Evolutionary conservation across 768 basidiomycete species (phyloP).

Genomic region (Russula sp.): DNA sequence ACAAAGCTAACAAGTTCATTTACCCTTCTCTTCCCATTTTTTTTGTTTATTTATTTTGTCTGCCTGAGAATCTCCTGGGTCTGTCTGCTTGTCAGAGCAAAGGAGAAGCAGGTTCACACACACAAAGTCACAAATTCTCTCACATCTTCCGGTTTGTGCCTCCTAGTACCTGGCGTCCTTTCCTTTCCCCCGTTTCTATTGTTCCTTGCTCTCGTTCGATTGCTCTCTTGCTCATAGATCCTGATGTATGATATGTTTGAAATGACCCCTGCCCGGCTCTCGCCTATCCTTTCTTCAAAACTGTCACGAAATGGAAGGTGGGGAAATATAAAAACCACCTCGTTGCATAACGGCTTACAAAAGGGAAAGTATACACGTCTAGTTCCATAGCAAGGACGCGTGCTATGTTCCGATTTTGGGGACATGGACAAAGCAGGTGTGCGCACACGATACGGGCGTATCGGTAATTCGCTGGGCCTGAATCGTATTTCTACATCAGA

Average conservation of each 20-base stretch:
- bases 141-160: too few relatives aligned
- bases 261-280: not conserved
- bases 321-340: not conserved
- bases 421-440: not conserved
- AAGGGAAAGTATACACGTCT: too few relatives aligned
- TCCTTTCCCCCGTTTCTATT: not conserved
- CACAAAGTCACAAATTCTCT: too few relatives aligned
- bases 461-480: not conserved
- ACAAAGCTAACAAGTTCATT: conserved; percentile 8
- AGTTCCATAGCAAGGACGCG: too few relatives aligned
- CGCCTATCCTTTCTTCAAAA: not conserved
- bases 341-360: not conserved
- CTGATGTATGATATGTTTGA: conserved; percentile 23
- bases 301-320: conserved; percentile 5
- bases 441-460: not conserved
- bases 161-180: not conserved
- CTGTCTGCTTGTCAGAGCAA: conserved; percentile 1
- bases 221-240: conserved; percentile 23
- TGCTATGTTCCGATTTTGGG: not conserved
- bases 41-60: conserved; percentile 10
- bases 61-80: not conserved
- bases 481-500: not conserved
- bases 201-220: conserved; percentile 13
- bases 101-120: conserved; percentile 12
- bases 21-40: not conserved